Conservation (phyloP, 768 basidiomycete species). For the Lactifluus hygrophoroides region DNA sequence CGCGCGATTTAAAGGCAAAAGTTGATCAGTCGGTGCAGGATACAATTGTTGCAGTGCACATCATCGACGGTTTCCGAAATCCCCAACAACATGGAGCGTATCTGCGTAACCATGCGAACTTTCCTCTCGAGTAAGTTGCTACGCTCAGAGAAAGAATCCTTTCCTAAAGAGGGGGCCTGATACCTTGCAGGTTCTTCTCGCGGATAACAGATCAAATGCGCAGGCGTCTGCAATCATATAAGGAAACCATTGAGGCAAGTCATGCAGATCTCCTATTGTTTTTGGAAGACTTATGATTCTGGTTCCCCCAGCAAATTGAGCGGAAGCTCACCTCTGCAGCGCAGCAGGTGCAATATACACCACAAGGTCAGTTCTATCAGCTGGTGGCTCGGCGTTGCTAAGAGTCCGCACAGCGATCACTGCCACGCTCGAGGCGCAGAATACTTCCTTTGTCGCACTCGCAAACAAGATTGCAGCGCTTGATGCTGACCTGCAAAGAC, state of each 20-base stretch:
- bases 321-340: conserved; percentile 66
- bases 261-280: not conserved
- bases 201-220: conserved; percentile 65
- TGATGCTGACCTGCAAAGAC: conserved; percentile 66
- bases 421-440: conserved; percentile 71
- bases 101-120: conserved; percentile 71
- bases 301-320: conserved; percentile 60
- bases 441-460: conserved; percentile 65
- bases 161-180: not conserved
- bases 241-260: conserved; percentile 61
- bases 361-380: conserved; percentile 47
- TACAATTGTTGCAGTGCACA: conserved; percentile 65
- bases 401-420: conserved; percentile 46
- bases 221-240: conserved; percentile 68
- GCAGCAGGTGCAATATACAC: conserved; percentile 55
- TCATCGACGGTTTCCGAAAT: conserved; percentile 71
- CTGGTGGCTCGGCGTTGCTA: conserved; percentile 2
- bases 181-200: conserved; percentile 50
- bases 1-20: conserved; percentile 64
- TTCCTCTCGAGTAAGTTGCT: conserved; percentile 64
- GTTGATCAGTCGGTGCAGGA: conserved; percentile 75
- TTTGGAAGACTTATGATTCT: not conserved
- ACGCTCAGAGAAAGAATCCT: not conserved
- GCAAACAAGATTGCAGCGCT: conserved; percentile 69
- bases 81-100: conserved; percentile 63